A percentile compares a stretch with the other conserved stretches of the same genome.
Conservation (phyloP, 345 rosid genomes). For the Eucalyptus melliodora region DNA sequence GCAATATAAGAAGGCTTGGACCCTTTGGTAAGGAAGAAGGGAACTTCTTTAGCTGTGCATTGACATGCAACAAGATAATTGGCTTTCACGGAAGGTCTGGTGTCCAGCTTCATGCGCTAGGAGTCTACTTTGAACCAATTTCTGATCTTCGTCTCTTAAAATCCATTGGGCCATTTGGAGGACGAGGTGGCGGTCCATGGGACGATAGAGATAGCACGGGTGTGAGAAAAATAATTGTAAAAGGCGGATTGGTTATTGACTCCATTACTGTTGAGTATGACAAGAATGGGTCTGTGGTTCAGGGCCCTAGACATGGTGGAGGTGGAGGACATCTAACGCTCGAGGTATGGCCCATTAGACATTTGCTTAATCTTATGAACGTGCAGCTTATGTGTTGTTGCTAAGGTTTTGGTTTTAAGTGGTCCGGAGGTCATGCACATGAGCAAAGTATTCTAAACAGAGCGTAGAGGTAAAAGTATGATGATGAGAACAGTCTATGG, state of each 20-base stretch:
- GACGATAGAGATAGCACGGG: background rate
- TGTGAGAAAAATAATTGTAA: background rate
- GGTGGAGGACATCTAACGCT: background rate
- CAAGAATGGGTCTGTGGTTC: background rate
- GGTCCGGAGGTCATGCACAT: background rate
- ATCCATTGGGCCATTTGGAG: background rate
- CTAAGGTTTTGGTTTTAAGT: background rate
- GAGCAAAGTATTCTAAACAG: background rate
- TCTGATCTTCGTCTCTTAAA: background rate
- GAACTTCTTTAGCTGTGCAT: background rate
- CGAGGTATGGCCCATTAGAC: background rate
- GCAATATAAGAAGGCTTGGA: background rate
- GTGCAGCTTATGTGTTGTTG: background rate
- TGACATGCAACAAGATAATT: background rate
- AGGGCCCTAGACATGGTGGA: background rate
- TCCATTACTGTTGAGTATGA: background rate
- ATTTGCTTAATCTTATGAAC: background rate
- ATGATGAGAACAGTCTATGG: background rate
- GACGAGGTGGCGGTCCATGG: background rate
- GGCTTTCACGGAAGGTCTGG: background rate
- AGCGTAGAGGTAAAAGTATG: background rate
- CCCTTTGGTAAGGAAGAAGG: background rate
- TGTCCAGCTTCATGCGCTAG: background rate
- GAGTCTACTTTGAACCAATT: background rate
- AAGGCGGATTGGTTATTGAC: background rate